Conservation (phyloP, 225 moss, liverwort and hornwort species). For the Polytrichum commune region DNA sequence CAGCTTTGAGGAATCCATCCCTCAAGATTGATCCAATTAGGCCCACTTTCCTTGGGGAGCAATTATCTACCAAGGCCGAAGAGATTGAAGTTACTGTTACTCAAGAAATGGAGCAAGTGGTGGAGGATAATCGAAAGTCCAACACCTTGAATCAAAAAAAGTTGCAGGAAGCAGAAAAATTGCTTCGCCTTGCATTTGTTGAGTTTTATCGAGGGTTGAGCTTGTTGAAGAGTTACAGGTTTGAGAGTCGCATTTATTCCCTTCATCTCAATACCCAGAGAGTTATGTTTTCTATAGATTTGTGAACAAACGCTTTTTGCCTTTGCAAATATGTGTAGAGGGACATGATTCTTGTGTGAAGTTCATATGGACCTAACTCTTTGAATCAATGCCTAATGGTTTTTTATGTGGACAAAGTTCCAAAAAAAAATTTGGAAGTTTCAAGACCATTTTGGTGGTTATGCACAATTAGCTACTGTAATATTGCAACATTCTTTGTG, state of each 20-base stretch:
- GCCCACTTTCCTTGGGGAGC: too few species aligned
- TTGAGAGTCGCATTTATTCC: neutral
- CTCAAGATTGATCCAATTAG: neutral
- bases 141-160: slow-evolving; percentile 20
- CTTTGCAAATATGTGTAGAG: neutral
- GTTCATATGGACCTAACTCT: neutral
- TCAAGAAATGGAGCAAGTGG: slow-evolving; percentile 13
- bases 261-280: neutral
- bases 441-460: too few species aligned
- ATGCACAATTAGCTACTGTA: too few species aligned
- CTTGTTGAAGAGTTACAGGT: slow-evolving; percentile 74
- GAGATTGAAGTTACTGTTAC: slow-evolving; percentile 8
- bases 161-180: slow-evolving; percentile 43
- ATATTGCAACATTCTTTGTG: too few species aligned
- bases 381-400: neutral
- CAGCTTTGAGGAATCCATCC: slow-evolving; percentile 20
- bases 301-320: neutral
- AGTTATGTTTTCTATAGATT: neutral
- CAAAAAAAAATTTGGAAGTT: too few species aligned
- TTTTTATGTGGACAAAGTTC: too few species aligned
- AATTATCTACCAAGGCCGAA: neutral
- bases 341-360: neutral
- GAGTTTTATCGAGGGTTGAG: slow-evolving; percentile 70
- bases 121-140: slow-evolving; percentile 11
- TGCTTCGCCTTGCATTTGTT: slow-evolving; percentile 57